Evolutionary conservation across 805 yeast species (phyloP).

Genomic region (Pichia nanzhaoensis): DNA sequence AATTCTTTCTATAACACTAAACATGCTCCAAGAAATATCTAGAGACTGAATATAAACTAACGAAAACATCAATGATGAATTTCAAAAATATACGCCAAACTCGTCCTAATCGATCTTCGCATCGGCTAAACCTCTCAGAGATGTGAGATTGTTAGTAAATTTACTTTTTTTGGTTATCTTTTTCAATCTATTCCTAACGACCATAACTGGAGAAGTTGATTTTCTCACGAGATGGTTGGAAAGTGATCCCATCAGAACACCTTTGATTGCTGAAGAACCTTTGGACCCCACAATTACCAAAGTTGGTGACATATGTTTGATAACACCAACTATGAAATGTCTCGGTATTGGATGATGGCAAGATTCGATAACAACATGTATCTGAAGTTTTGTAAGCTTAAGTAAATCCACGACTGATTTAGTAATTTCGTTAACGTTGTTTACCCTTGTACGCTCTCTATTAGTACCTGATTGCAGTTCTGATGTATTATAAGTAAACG

Average conservation of each 20-base stretch:
- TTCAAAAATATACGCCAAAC: no score
- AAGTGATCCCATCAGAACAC: conserved; percentile 66
- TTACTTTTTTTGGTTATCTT: conserved; percentile 52
- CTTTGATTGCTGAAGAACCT: conserved; percentile 65
- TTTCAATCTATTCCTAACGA: conserved; percentile 64
- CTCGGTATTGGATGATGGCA: conserved; percentile 72
- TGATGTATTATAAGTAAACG: conserved; percentile 1
- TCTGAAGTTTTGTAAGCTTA: conserved; percentile 61
- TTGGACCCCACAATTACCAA: conserved; percentile 71
- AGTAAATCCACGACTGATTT: conserved; percentile 37
- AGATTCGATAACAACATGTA: conserved; percentile 67
- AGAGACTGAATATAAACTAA: no score
- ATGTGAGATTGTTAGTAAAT: conserved; percentile 50
- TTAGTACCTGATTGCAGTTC: conserved; percentile 14
- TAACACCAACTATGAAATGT: conserved; percentile 61
- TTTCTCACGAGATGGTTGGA: conserved; percentile 68
- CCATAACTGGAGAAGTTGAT: conserved; percentile 74
- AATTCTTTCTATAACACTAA: no score
- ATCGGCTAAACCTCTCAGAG: conserved; percentile 37
- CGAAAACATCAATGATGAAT: not conserved
- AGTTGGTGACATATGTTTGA: conserved; percentile 66
- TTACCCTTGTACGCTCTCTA: conserved; percentile 35
- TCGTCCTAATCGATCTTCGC: conserved; percentile 32
- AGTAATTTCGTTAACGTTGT: conserved; percentile 39
- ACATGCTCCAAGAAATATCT: no score